These are phyloP conservation scores for Geotrichum cucujoidarum DNA, from an alignment of 1,139 yeast genomes.

Conservation along the genomic window DNA sequence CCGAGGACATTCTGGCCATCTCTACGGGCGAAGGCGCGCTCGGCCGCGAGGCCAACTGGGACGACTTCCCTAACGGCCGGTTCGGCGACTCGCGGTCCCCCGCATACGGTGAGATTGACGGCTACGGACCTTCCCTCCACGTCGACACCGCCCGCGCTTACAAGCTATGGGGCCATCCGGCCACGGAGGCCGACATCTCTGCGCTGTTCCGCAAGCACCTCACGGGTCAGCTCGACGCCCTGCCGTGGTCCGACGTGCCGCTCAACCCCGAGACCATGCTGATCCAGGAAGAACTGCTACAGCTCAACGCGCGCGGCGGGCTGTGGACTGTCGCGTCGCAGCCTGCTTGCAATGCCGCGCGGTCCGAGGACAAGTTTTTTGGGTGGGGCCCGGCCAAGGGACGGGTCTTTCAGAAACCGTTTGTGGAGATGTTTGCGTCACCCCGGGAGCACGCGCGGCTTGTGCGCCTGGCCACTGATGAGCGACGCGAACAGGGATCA, in stretches of 20 bases:
- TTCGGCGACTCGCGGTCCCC: conserved; percentile 97
- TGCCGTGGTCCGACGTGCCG: conserved; percentile 90
- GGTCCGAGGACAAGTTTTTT: conserved; percentile 74
- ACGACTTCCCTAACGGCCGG: conserved; percentile 96
- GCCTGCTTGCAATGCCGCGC: conserved; percentile 72
- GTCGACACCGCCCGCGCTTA: conserved; percentile 62
- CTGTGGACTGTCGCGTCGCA: conserved; percentile 91
- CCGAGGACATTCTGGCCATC: conserved; percentile 63
- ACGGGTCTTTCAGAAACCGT: conserved; percentile 85
- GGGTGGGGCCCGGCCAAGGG: conserved; percentile 97
- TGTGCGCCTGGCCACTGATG: conserved; percentile 25
- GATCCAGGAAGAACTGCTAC: conserved; percentile 84
- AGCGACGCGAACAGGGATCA: conserved; percentile 40
- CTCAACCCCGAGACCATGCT: conserved; percentile 84
- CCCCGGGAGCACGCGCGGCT: conserved; percentile 63
- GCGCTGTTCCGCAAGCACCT: conserved; percentile 67
- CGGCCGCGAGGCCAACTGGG: conserved; percentile 96
- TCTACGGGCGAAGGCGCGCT: conserved; percentile 80
- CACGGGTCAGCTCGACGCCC: conserved; percentile 64
- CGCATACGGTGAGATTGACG: conserved; percentile 93
- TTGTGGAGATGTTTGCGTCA: conserved; percentile 80
- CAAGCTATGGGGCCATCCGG: conserved; percentile 80
- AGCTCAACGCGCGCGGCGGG: conserved; percentile 62
- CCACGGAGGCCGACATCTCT: conserved; percentile 56
- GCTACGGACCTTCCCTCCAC: conserved; percentile 89